These are phyloP conservation scores for Casaregolazyma lundiana DNA, from an alignment of 1,139 yeast genomes.

Conservation along the genomic window DNA sequence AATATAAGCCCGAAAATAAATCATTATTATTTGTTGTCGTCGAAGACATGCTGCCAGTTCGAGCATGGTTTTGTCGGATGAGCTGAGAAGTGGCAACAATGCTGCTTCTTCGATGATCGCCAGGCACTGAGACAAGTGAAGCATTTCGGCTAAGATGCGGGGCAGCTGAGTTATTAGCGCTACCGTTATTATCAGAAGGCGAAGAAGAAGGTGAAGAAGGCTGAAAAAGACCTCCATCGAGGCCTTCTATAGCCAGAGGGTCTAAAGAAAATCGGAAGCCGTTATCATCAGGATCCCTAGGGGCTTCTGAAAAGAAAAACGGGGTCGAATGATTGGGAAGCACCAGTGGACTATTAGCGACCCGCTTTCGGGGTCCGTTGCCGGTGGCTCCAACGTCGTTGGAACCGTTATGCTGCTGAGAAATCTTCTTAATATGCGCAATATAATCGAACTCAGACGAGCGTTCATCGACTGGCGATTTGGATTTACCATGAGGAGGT, in stretches of 20 bases:
- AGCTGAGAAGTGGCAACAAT: slow-evolving; percentile 6
- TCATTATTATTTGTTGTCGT: background rate
- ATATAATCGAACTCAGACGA: slow-evolving; percentile 50
- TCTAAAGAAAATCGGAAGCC: slow-evolving; percentile 32
- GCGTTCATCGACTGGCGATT: slow-evolving; percentile 8
- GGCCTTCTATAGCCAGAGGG: slow-evolving; percentile 33
- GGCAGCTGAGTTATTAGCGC: background rate
- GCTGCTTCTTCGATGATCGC: slow-evolving; percentile 6
- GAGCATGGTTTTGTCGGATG: slow-evolving; percentile 5
- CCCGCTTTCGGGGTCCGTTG: slow-evolving; percentile 4
- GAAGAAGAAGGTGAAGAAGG: slow-evolving; percentile 6
- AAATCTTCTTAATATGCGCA: slow-evolving; percentile 59
- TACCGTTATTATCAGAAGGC: background rate
- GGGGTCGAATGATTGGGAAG: slow-evolving; percentile 4
- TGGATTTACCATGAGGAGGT: slow-evolving; percentile 4
- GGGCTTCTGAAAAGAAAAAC: slow-evolving; percentile 4
- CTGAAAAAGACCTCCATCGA: slow-evolving; percentile 25
- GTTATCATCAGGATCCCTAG: slow-evolving; percentile 14
- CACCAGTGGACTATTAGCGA: slow-evolving; percentile 10
- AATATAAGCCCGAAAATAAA: slow-evolving; percentile 2
- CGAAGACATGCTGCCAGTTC: slow-evolving; percentile 3
- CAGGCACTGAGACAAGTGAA: background rate
- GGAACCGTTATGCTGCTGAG: slow-evolving; percentile 30
- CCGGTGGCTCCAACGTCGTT: slow-evolving; percentile 3
- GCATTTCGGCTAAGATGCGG: background rate